Percentiles rank a stretch among this genome's conserved stretches.
Conservation (phyloP, 2,329 filamentous ascomycete species). For the Alternaria ethzedia region DNA sequence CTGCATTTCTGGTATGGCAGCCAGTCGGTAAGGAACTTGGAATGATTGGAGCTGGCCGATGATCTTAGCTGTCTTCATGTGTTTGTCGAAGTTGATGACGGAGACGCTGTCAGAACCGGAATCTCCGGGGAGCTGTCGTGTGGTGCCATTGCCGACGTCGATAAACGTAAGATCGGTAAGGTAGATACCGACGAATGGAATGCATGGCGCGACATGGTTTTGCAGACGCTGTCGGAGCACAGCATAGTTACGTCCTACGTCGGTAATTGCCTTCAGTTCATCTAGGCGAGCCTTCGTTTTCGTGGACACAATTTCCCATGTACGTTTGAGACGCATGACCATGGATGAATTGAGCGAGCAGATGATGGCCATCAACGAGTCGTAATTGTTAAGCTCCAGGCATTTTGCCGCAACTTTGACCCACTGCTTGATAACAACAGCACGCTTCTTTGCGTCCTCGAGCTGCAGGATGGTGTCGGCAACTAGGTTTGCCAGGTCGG, state of each 20-base stretch:
- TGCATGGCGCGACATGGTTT: constrained; percentile 85
- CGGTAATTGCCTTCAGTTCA: constrained; percentile 80
- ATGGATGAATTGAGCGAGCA: constrained; percentile 92
- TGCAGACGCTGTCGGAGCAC: constrained; percentile 82
- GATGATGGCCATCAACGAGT: constrained; percentile 95
- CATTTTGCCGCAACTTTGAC: constrained; percentile 91
- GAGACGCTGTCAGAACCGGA: constrained; percentile 68
- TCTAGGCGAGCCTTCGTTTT: constrained; percentile 84
- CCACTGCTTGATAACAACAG: constrained; percentile 94
- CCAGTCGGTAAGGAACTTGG: constrained; percentile 88
- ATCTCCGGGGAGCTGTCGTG: constrained; percentile 72
- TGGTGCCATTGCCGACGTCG: constrained; percentile 89
- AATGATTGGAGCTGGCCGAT: constrained; percentile 95
- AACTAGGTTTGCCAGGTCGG: constrained; percentile 89
- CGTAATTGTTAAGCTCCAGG: constrained; percentile 91
- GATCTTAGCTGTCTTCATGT: constrained; percentile 91
- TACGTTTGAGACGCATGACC: constrained; percentile 84
- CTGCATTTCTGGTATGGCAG: constrained; percentile 85
- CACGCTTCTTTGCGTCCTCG: constrained; percentile 91
- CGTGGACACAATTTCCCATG: constrained; percentile 86
- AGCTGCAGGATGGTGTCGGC: constrained; percentile 89
- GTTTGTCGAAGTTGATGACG: constrained; percentile 98
- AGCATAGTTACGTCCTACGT: constrained; percentile 90
- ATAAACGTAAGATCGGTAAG: constrained; percentile 95
- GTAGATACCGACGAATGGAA: constrained; percentile 96